phyloP scores from a whole-genome alignment of 345 rosid species.

The Leavenworthia alabamica region DNA sequence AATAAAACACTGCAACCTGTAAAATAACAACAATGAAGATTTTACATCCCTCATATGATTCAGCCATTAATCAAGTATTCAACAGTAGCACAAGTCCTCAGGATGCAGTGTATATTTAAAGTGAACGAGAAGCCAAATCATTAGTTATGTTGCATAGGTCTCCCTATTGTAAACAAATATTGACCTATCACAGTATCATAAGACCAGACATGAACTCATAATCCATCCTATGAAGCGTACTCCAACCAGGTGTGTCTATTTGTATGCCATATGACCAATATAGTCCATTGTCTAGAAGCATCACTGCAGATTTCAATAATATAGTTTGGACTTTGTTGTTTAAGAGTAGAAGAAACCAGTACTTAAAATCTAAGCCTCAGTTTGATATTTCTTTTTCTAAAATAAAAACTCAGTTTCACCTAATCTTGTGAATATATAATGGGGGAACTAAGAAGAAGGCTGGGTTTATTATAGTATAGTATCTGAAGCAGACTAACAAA shows the following conservation, averaged over 20 bases:
- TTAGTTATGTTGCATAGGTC: neutral
- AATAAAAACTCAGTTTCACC: neutral
- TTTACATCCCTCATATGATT: neutral
- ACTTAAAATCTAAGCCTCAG: neutral
- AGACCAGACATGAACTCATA: neutral
- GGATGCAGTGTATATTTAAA: neutral
- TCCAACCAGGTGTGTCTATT: neutral
- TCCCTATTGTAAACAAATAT: neutral
- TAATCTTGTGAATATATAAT: neutral
- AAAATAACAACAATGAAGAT: neutral
- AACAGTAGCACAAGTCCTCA: neutral
- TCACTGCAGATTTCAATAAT: neutral
- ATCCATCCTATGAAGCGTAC: neutral
- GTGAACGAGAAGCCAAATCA: neutral
- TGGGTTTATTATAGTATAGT: neutral
- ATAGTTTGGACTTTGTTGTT: neutral
- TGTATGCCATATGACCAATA: neutral
- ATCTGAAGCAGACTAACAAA: neutral
- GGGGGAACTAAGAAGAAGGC: neutral
- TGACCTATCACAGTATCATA: neutral
- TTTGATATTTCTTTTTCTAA: neutral
- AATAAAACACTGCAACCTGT: slow-evolving; percentile 97
- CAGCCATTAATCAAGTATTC: neutral
- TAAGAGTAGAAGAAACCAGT: neutral
- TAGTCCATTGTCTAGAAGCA: neutral